Evolutionary conservation across 1,284 basidiomycete genomes (phyloP).

Genomic region (Melampsora americana): DNA sequence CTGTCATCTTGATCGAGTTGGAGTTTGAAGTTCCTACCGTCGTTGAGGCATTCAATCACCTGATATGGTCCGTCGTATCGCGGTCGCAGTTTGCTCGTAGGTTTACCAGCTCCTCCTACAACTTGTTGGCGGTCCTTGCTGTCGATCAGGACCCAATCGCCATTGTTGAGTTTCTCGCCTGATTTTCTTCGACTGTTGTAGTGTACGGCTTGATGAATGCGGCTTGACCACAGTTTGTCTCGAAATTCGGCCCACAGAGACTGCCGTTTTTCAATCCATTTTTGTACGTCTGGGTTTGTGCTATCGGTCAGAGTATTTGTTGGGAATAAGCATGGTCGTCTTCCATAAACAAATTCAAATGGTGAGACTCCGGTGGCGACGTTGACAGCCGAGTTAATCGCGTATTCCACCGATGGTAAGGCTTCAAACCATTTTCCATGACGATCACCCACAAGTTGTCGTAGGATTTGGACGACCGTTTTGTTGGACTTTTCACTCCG

Average conservation of each 20-base stretch:
- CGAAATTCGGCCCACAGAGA: not conserved
- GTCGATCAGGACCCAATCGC: too few relatives aligned
- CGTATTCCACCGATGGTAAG: not conserved
- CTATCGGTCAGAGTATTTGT: not conserved
- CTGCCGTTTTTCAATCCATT: not conserved
- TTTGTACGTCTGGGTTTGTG: not conserved
- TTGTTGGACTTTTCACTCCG: too few relatives aligned
- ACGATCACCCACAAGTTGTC: not conserved
- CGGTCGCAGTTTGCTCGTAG: too few relatives aligned
- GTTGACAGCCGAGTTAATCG: too few relatives aligned
- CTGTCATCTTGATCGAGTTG: too few relatives aligned
- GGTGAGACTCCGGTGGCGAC: not conserved
- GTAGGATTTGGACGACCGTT: constrained; percentile 13
- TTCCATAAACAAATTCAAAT: constrained; percentile 8
- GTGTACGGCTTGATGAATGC: not conserved
- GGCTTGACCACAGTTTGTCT: constrained; percentile 7
- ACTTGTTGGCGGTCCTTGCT: too few relatives aligned
- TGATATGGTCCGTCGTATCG: too few relatives aligned
- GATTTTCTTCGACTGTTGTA: not conserved
- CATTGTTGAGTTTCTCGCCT: too few relatives aligned
- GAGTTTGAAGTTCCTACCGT: too few relatives aligned
- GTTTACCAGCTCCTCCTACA: too few relatives aligned
- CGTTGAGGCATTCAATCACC: too few relatives aligned
- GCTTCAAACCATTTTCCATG: constrained; percentile 3
- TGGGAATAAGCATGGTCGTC: not conserved